These are phyloP conservation scores for Leonotis leonurus DNA, from an alignment of 257 asterid genomes.

Conservation along the genomic window DNA sequence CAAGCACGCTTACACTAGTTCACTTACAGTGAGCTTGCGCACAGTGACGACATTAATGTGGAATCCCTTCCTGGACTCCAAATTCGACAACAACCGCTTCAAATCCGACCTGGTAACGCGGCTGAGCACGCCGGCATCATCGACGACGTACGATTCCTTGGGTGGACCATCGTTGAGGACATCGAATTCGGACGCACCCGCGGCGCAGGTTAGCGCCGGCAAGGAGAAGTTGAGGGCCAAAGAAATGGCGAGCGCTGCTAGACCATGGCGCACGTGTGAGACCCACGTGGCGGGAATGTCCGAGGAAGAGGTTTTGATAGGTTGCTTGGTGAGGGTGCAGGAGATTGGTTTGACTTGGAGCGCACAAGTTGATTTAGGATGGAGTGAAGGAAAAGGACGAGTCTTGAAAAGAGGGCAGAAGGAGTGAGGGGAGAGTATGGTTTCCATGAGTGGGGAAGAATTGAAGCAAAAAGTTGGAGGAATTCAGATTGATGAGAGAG, in stretches of 20 bases:
- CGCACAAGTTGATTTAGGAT: conserved; percentile 31
- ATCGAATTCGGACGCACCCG: conserved; percentile 78
- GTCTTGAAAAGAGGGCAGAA: conserved; percentile 52
- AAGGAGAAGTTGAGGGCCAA: conserved; percentile 58
- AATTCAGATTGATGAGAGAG: conserved; percentile 20
- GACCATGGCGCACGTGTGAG: conserved; percentile 60
- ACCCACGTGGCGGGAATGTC: conserved; percentile 49
- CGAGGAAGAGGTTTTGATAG: conserved; percentile 23
- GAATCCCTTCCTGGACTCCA: conserved; percentile 90
- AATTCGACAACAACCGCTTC: conserved; percentile 73
- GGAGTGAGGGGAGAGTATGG: conserved; percentile 72
- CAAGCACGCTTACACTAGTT: too few relatives aligned
- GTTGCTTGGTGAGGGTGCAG: conserved; percentile 41
- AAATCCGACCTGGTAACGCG: conserved; percentile 78
- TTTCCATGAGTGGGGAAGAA: conserved; percentile 81
- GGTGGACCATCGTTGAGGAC: conserved; percentile 77
- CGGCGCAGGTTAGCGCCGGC: conserved; percentile 48
- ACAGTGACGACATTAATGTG: conserved; percentile 83
- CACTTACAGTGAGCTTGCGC: conserved; percentile 87
- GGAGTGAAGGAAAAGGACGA: conserved; percentile 23
- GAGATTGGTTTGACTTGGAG: conserved; percentile 56
- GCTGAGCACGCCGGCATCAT: conserved; percentile 96
- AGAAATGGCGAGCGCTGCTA: conserved; percentile 82
- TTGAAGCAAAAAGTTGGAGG: too few relatives aligned
- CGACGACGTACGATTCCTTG: conserved; percentile 63